Evolutionary conservation across 2,329 filamentous ascomycete genomes (phyloP), one percentile per base, ranked within the genome.

Genomic region (Talaromyces sp.): DNA sequence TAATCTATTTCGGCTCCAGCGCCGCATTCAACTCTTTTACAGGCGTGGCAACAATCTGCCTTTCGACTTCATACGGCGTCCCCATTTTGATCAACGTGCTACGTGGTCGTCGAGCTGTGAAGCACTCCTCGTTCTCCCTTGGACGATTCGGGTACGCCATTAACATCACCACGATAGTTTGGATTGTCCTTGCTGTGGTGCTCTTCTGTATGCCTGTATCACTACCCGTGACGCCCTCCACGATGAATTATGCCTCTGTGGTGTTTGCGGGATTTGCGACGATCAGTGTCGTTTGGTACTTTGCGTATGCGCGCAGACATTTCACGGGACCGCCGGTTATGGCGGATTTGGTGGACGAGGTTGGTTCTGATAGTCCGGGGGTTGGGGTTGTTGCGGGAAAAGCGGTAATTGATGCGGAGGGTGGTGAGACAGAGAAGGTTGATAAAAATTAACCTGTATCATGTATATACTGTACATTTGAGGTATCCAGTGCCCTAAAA

Each of bases 11-110:
- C 68, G 91, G 91, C 10, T 90, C 88, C 1, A 85, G 86, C 0
- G 89, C 90, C 0, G 91, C 91, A 0, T 93, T 93, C 80, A 90
- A 89, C 80, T 89, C 87, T 10, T 93, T 93, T 76, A 93, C 90
- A 0, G 90, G 90, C 33, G 90, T 92, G 0, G 90, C 90, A 1
- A 93, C 90, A 4, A 92, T 93, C 73, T 92, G 90, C 69, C 84
- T 93, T 0, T 89, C 87, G 0, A 87, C 88, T 3, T 91, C 89
- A 0, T 93, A 93, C 74, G 90, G 88, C 14, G 83, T 92, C 16
- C 91, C 91, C 0, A 91, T 93, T 63, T 78, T 92, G 11, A 88
- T 93, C 65, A 89, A 84, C 11, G 78, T 93, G 3, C 70, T 92
- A 1, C 85, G 89, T 16, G 84, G 87, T 10, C 85, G 91, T n/a